These are phyloP conservation scores for Penicillium sp. DNA, from an alignment of 2,329 filamentous ascomycete species.

Conservation along the genomic window DNA sequence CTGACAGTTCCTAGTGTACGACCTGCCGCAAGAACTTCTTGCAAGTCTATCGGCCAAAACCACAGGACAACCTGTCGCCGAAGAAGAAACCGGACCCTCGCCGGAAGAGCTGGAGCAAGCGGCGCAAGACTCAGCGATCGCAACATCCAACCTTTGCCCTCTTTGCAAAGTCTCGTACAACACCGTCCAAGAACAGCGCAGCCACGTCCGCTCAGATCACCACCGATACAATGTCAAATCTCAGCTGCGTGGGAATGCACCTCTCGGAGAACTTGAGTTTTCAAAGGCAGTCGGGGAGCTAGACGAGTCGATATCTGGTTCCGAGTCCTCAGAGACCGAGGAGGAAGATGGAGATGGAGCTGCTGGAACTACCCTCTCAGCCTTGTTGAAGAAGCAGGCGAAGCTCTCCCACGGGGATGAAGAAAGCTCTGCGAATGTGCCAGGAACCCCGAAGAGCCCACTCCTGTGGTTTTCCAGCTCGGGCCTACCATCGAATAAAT, in stretches of 20 bases:
- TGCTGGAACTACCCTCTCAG: slow-evolving; percentile 60
- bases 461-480: slow-evolving; percentile 84
- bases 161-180: slow-evolving; percentile 74
- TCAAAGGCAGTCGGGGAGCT: slow-evolving; percentile 81
- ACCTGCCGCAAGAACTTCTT: slow-evolving; percentile 75
- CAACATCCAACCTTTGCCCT: slow-evolving; percentile 70
- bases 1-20: slow-evolving; percentile 64
- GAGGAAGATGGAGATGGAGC: slow-evolving; percentile 57
- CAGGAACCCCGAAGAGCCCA: slow-evolving; percentile 66
- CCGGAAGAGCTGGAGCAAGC: slow-evolving; percentile 32
- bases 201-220: slow-evolving; percentile 84
- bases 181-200: slow-evolving; percentile 76
- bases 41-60: slow-evolving; percentile 64
- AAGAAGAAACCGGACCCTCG: slow-evolving; percentile 21
- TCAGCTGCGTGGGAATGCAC: slow-evolving; percentile 71
- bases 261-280: slow-evolving; percentile 80
- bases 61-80: slow-evolving; percentile 37
- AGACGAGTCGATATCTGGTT: slow-evolving; percentile 87
- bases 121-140: slow-evolving; percentile 45
- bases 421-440: slow-evolving; percentile 50
- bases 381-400: slow-evolving; percentile 80
- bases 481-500: slow-evolving; percentile 72
- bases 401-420: slow-evolving; percentile 59
- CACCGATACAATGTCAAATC: slow-evolving; percentile 95
- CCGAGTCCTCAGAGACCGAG: slow-evolving; percentile 69